Conservation (phyloP, 345 rosid species). For the Camelina neglecta region DNA sequence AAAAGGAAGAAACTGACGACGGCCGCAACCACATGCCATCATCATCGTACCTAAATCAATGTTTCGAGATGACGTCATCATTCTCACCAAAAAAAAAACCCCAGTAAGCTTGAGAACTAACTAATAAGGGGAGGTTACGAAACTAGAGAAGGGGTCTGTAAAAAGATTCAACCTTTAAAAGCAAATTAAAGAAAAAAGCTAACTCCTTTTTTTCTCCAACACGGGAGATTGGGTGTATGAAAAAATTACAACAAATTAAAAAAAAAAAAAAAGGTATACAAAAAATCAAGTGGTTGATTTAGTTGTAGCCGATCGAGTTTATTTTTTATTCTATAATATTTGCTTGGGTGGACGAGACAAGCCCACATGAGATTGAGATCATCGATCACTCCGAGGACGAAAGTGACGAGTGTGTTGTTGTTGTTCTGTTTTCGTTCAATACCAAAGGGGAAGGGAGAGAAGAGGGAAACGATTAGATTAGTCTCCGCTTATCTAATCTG, state of each 20-base stretch:
- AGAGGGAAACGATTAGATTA: constrained; percentile 13
- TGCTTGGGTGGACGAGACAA: constrained; percentile 41
- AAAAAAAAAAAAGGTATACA: background rate
- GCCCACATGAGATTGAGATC: constrained; percentile 35
- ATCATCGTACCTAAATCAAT: constrained; percentile 65
- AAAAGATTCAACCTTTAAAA: background rate
- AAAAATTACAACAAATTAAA: background rate
- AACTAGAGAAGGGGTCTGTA: background rate
- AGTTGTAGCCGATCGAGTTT: constrained; percentile 1
- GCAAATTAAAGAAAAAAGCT: background rate
- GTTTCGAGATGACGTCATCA: constrained; percentile 68
- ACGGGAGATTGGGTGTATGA: constrained; percentile 6
- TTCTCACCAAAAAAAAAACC: constrained; percentile 46
- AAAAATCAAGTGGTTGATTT: constrained; percentile 23
- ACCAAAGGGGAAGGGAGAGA: background rate
- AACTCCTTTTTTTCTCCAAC: background rate
- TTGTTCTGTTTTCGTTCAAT: background rate
- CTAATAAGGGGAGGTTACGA: background rate
- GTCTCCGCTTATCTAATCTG: constrained; percentile 13
- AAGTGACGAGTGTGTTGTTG: background rate
- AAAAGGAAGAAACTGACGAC: background rate
- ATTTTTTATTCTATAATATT: background rate
- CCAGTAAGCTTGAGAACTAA: background rate
- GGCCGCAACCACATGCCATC: constrained; percentile 57
- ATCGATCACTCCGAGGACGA: background rate